A percentile compares a stretch with the other conserved stretches of the same genome.
These are phyloP conservation scores for Leishmania mexicana DNA, from an alignment of 208 protist genomes.

Conservation along the genomic window DNA sequence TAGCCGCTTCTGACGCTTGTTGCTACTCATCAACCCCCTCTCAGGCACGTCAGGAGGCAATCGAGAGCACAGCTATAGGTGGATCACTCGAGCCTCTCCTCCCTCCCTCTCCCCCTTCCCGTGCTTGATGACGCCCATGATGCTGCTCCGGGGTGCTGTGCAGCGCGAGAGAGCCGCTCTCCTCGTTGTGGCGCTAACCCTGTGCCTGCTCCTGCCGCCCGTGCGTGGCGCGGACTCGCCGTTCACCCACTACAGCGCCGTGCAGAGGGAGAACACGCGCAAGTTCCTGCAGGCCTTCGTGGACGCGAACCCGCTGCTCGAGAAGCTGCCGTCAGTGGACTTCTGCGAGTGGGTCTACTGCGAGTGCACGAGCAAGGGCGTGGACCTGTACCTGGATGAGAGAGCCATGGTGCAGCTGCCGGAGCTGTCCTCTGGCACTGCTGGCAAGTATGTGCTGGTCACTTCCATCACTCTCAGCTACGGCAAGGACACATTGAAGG, in stretches of 20 bases:
- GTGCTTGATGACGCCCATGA: not conserved
- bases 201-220: not conserved
- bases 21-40: not conserved
- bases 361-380: slow-evolving; percentile 3
- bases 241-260: slow-evolving; percentile 1
- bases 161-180: not conserved
- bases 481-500: not conserved
- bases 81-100: not conserved
- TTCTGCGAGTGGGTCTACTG: slow-evolving; percentile 22
- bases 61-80: not conserved
- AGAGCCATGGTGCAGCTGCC: slow-evolving; percentile 10
- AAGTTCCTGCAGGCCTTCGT: slow-evolving; percentile 11
- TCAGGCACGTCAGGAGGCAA: not conserved
- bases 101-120: not conserved
- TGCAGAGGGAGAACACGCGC: slow-evolving; percentile 10
- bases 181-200: not conserved
- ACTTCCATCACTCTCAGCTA: slow-evolving; percentile 4
- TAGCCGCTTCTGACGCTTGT: not conserved
- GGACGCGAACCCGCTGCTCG: not conserved
- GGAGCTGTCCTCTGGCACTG: slow-evolving; percentile 1
- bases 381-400: slow-evolving; percentile 10
- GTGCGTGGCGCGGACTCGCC: not conserved
- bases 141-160: not conserved
- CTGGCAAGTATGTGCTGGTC: not conserved
- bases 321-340: slow-evolving; percentile 1